Base-by-base conservation (phyloP, 2,329 filamentous ascomycete genomes). In the Albophoma yamanashiensis region DNA sequence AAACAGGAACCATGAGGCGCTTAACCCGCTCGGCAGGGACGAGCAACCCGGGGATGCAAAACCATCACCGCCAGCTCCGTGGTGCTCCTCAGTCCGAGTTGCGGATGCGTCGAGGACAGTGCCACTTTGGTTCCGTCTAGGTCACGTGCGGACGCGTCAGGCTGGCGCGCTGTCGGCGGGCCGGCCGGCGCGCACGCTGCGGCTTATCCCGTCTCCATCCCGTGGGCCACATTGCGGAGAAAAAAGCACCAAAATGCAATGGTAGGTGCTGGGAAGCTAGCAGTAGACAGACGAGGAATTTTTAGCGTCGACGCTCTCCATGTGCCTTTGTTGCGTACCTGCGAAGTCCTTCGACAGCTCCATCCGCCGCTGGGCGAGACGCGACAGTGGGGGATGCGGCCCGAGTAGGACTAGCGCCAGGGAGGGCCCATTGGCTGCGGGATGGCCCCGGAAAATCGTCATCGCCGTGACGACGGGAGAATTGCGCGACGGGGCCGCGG, bases 391-490 rank as follows among this genome's bases (percentile, higher is more conserved):
- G 42, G 17, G 25, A 17, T 9, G 2, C 15, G 38, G 15, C 62
- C 58, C 9, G 15, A 59, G 42, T 4, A 38, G 58, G 62, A 52
- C 60, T 65, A 65, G 64, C 60, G 55, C 25, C 4, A 20, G n/a
- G 40, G 50, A 36, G 5, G 2, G 31, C 3, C 14, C 9, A 34
- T 38, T 34, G 4, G 7, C 34, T 17, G 61, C 58, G 40, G 56
- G 56, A 59, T 56, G 60, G 55, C 59, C 61, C 56, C 63, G 59
- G 61, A 63, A 67, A 65, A 66, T 66, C 65, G 67, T 68, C 68
- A 72, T 74, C 67, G 65, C 70, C 68, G 64, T 65, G 71, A 73
- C 71, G 70, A 74, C 71, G 63, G 63, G 55, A 22, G 53, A 61
- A 60, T 50, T 56, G 31, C 34, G 53, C 58, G 67, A 63, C 61